phyloP scores from a whole-genome alignment of 352 stramenopile species.

The Achlya hypogyna region DNA sequence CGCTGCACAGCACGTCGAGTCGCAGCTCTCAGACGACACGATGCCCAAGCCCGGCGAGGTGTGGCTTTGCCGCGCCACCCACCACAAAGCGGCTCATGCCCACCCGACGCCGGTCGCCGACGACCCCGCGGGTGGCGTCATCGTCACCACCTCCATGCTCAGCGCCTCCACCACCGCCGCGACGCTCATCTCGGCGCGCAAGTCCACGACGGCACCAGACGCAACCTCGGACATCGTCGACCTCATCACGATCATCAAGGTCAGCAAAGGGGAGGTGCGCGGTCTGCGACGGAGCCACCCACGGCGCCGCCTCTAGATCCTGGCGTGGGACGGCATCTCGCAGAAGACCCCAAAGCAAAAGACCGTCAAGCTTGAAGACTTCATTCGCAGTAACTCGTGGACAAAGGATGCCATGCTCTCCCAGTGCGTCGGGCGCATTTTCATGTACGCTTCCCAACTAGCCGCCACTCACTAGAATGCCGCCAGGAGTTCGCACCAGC shows the following conservation, averaged over 20 bases:
- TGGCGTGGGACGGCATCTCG: slow-evolving; percentile 49
- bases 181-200: background rate
- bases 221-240: slow-evolving; percentile 39
- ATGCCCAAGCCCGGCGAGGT: slow-evolving; percentile 72
- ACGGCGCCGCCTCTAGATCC: slow-evolving; percentile 31
- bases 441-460: too few species aligned
- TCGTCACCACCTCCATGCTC: background rate
- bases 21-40: slow-evolving; percentile 47
- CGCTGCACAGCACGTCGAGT: slow-evolving; percentile 26
- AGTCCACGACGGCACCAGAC: background rate
- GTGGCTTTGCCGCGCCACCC: slow-evolving; percentile 53
- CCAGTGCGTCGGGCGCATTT: slow-evolving; percentile 61
- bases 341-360: slow-evolving; percentile 41
- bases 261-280: slow-evolving; percentile 52
- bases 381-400: slow-evolving; percentile 54
- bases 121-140: too few species aligned
- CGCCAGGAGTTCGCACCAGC: slow-evolving; percentile 8
- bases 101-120: too few species aligned
- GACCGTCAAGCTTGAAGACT: slow-evolving; percentile 60
- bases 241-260: slow-evolving; percentile 64
- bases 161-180: background rate
- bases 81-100: slow-evolving; percentile 24
- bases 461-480: too few species aligned
- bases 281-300: background rate
- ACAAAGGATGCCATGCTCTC: slow-evolving; percentile 57